Evolutionary conservation across 139 green algal genomes (phyloP).

Genomic region (Tetradesmus lagerheimii): DNA sequence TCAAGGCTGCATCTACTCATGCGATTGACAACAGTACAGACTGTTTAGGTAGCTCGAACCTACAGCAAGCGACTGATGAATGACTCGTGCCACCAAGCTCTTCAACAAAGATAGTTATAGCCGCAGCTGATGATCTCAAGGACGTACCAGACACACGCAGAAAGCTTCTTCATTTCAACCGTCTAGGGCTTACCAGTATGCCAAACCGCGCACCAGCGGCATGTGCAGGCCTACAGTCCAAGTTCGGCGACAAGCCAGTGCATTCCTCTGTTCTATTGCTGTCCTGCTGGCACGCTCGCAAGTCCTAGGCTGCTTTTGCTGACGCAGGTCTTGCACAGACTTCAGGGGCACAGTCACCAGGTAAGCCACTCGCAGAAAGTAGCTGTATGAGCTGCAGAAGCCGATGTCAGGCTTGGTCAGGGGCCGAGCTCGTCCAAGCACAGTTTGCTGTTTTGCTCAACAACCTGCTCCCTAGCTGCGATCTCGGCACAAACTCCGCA

Average conservation of each 20-base stretch:
- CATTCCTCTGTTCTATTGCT: not conserved
- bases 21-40: no score
- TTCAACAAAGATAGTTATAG: not conserved
- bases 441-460: constrained; percentile 3
- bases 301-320: not conserved
- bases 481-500: not conserved
- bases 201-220: not conserved
- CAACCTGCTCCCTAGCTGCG: not conserved
- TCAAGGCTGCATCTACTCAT: no score
- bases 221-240: not conserved
- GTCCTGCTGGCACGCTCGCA: not conserved
- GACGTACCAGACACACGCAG: not conserved
- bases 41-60: no score
- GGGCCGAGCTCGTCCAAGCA: not conserved
- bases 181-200: not conserved
- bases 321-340: not conserved
- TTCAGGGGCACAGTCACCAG: not conserved
- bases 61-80: no score
- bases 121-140: not conserved
- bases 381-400: not conserved
- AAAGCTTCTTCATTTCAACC: not conserved
- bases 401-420: not conserved
- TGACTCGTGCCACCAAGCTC: no score
- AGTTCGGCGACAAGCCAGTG: not conserved
- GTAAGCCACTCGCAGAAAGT: not conserved